These are phyloP conservation scores for Phytophthora rubi DNA, from an alignment of 352 stramenopile genomes.

Conservation along the genomic window DNA sequence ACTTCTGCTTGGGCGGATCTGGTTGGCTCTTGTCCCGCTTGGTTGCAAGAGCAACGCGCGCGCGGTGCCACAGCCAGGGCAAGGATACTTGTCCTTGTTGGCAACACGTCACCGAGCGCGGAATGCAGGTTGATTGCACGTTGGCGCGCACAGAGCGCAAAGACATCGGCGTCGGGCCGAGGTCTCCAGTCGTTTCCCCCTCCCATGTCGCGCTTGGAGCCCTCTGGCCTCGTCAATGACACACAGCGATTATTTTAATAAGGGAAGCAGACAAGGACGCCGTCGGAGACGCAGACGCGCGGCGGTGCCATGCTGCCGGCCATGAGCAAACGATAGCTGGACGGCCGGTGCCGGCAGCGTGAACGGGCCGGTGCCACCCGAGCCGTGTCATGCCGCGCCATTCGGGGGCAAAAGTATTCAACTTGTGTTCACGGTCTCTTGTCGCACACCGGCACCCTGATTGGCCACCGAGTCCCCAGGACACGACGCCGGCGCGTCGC, in stretches of 20 bases:
- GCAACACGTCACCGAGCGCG: slow-evolving; percentile 4
- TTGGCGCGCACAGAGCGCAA: slow-evolving; percentile 3
- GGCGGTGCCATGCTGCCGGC: not conserved
- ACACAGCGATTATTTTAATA: slow-evolving; percentile 19
- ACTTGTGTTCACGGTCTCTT: slow-evolving; percentile 18
- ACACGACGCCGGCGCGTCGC: slow-evolving; percentile 27
- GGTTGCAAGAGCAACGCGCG: slow-evolving; percentile 25
- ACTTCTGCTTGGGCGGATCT: slow-evolving; percentile 14
- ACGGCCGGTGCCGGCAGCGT: not conserved
- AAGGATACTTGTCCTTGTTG: slow-evolving; percentile 25
- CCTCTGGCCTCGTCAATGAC: not conserved
- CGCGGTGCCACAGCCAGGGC: slow-evolving; percentile 1
- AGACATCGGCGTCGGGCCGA: slow-evolving; percentile 7
- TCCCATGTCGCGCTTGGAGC: slow-evolving; percentile 6
- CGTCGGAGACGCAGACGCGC: slow-evolving; percentile 13
- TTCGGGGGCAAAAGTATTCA: not conserved
- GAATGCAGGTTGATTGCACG: slow-evolving; percentile 27
- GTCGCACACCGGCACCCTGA: slow-evolving; percentile 11
- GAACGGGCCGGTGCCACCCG: slow-evolving; percentile 7
- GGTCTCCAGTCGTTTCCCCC: slow-evolving; percentile 19
- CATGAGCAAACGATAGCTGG: slow-evolving; percentile 19
- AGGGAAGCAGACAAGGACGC: not conserved
- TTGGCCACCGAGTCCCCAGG: slow-evolving; percentile 18
- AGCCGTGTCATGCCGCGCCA: slow-evolving; percentile 5
- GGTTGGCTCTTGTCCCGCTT: slow-evolving; percentile 7